phyloP scores from a whole-genome alignment of 306 rosid species.

The Dryas octopetala region DNA sequence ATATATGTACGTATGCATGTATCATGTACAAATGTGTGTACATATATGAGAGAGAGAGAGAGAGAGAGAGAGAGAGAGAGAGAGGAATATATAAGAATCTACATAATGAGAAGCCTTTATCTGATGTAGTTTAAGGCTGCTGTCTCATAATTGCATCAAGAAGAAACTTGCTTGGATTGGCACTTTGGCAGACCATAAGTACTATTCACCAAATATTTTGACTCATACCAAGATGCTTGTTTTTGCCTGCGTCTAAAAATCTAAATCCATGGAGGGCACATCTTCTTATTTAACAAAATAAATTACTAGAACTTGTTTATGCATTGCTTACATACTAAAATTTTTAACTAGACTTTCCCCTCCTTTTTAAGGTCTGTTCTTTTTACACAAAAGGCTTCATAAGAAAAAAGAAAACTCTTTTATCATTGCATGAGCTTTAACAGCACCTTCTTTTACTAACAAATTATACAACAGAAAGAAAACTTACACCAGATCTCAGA shows the following conservation, averaged over 20 bases:
- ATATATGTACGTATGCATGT: neutral
- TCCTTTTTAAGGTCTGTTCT: neutral
- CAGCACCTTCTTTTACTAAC: neutral
- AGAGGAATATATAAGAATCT: neutral
- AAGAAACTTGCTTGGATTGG: neutral
- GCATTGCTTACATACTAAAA: neutral
- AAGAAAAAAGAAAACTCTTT: neutral
- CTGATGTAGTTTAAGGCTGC: no score
- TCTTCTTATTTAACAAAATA: neutral
- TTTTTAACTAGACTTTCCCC: no score
- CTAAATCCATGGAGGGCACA: neutral
- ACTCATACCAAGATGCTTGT: neutral
- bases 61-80: neutral
- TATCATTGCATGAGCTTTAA: neutral
- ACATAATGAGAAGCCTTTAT: neutral
- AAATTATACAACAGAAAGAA: neutral
- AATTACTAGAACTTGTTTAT: neutral
- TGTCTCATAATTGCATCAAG: neutral
- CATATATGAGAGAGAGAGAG: neutral
- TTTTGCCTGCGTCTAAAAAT: neutral
- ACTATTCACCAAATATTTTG: neutral
- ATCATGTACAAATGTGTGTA: neutral
- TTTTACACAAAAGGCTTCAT: neutral
- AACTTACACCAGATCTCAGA: neutral
- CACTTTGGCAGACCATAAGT: neutral